These are phyloP conservation scores for Flueggea neowawraea DNA, from an alignment of 441 rosid species.

Conservation along the genomic window DNA sequence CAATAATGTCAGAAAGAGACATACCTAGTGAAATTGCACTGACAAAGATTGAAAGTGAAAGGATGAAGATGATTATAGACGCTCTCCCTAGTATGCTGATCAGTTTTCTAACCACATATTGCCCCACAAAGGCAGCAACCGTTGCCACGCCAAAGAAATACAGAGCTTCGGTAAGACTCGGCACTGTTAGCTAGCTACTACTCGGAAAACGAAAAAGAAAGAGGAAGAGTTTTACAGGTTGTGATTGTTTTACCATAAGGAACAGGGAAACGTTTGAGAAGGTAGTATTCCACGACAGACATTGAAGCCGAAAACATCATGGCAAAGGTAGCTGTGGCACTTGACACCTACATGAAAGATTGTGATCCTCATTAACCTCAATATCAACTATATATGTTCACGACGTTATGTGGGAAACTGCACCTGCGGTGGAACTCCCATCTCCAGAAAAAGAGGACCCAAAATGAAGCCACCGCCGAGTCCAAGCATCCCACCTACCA, in stretches of 20 bases:
- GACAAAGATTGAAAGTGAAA: slow-evolving; percentile 51
- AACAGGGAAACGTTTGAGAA: slow-evolving; percentile 54
- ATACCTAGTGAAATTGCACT: slow-evolving; percentile 60
- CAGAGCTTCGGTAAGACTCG: slow-evolving; percentile 25
- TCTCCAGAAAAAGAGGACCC: slow-evolving; percentile 60
- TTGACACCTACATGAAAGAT: slow-evolving; percentile 39
- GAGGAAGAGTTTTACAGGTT: too few species aligned
- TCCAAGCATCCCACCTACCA: slow-evolving; percentile 61
- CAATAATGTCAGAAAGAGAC: neutral
- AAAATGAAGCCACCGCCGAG: slow-evolving; percentile 72
- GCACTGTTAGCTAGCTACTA: too few species aligned
- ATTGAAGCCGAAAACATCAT: slow-evolving; percentile 64
- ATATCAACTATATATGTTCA: neutral
- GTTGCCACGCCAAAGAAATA: slow-evolving; percentile 45
- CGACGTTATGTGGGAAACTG: neutral
- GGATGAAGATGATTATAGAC: slow-evolving; percentile 56
- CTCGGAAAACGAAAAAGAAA: too few species aligned
- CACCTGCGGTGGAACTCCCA: slow-evolving; percentile 77
- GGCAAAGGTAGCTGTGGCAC: slow-evolving; percentile 63
- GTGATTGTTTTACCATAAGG: slow-evolving; percentile 29
- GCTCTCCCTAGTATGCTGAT: slow-evolving; percentile 47
- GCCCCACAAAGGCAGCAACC: slow-evolving; percentile 51
- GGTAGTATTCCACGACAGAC: slow-evolving; percentile 56
- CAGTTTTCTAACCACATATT: slow-evolving; percentile 41
- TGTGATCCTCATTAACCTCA: too few species aligned